Base-by-base conservation (phyloP, 1,139 yeast species). In the Blastobotrys illinoisensis region DNA sequence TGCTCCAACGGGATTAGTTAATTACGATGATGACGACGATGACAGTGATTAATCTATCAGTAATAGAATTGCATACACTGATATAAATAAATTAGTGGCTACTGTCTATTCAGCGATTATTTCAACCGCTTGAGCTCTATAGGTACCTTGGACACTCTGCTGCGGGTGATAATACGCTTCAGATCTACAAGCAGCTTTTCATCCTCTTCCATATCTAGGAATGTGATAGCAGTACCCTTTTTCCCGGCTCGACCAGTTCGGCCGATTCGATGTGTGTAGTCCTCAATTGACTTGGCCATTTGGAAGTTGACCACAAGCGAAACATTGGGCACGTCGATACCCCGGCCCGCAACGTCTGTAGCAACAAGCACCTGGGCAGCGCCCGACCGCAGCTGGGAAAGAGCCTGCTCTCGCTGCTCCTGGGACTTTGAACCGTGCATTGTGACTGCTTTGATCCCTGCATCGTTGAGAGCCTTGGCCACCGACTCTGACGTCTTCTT, bases 291-390 rank as follows among this genome's bases (percentile, higher is more conserved):
- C 56, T 77, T 79, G 13, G 90, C 74, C 95, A 91, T 86, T 64
- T 91, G 96, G 66, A 79, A 90, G 69, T 93, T 93, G 14, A 91
- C 71, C 6, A 93, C 98, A 47, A 91, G 70, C 0, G 95, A 81
- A 9, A 93, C 96, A 63, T 88, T 80, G 0, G 93, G 86, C 16
- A 93, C 83, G 71, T 93, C 98, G 57, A 93, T 84, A 71, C 99
- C 99, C 74, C 99, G 82, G 4, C 97, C 96, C 1, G 98, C 98
- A 52, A 93, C 91, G 66, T 93, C 97, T 0, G 99, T 93, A 9
- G 97, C 97, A 32, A 93, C 85, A 50, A 93, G 74, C 9, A 88
- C 75, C 53, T 82, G 83, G 1, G 82, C 81, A 26, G 75, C 73
- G 26, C 89, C 88, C 11, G 75, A 67, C 54, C 83, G 79, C 67